These are phyloP conservation scores for Cetraspora pellucida DNA, from an alignment of 192 early-diverging fungal genomes.

Conservation along the genomic window DNA sequence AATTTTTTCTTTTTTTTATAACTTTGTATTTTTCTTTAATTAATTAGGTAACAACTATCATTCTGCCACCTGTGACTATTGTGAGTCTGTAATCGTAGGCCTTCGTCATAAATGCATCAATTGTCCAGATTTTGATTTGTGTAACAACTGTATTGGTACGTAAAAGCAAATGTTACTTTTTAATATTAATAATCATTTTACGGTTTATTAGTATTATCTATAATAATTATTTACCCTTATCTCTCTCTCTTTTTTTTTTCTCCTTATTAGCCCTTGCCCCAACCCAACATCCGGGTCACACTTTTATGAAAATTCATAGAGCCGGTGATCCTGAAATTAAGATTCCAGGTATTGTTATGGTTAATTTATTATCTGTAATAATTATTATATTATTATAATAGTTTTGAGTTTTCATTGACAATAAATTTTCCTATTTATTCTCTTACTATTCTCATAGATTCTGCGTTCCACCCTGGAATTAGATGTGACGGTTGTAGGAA, in stretches of 20 bases:
- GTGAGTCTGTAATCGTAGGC: slow-evolving; percentile 53
- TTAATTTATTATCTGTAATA: slow-evolving; percentile 15
- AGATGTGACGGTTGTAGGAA: slow-evolving; percentile 52
- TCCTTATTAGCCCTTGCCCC: slow-evolving; percentile 36
- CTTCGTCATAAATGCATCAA: slow-evolving; percentile 64
- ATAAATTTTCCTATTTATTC: background rate
- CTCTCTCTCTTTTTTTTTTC: background rate
- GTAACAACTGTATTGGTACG: slow-evolving; percentile 55
- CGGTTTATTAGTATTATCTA: background rate
- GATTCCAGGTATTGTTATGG: slow-evolving; percentile 25
- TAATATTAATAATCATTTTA: background rate
- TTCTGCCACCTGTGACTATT: slow-evolving; percentile 57
- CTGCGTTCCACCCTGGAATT: slow-evolving; percentile 43
- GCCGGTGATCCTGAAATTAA: slow-evolving; percentile 39
- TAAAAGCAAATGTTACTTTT: background rate
- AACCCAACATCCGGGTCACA: slow-evolving; percentile 47
- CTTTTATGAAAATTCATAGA: slow-evolving; percentile 41
- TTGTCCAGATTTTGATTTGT: slow-evolving; percentile 59
- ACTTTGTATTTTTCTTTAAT: background rate
- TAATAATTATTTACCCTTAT: background rate
- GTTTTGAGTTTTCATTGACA: background rate
- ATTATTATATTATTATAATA: background rate
- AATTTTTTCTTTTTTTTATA: background rate
- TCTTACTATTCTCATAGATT: slow-evolving; percentile 15
- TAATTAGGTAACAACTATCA: slow-evolving; percentile 22